phyloP scores from a whole-genome alignment of 1,139 yeast species.

The Saccharomyces uvarum region DNA sequence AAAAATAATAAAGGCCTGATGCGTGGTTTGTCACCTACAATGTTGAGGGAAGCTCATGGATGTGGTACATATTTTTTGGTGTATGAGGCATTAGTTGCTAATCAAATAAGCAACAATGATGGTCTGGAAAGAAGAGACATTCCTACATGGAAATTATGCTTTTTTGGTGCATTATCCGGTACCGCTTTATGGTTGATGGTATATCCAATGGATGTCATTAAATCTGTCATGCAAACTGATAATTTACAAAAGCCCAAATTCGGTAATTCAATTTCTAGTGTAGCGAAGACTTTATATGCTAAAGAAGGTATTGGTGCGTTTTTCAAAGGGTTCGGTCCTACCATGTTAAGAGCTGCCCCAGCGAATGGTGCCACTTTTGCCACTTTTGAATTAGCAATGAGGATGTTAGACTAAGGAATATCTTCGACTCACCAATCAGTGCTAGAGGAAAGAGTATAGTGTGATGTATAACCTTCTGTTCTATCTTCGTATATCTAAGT shows the following conservation, averaged over 20 bases:
- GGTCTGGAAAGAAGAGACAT: slow-evolving; percentile 46
- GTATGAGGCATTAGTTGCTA: slow-evolving; percentile 74
- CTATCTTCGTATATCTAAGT: background rate
- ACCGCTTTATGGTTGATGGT: slow-evolving; percentile 73
- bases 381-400: slow-evolving; percentile 81
- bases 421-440: background rate
- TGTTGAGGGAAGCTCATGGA: slow-evolving; percentile 78
- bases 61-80: slow-evolving; percentile 83
- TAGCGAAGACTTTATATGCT: slow-evolving; percentile 41
- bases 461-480: background rate
- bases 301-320: slow-evolving; percentile 26
- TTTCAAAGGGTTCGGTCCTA: slow-evolving; percentile 31
- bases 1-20: slow-evolving; percentile 57
- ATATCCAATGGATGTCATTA: slow-evolving; percentile 80
- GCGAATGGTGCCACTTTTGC: slow-evolving; percentile 95
- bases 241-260: slow-evolving; percentile 43
- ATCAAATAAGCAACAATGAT: slow-evolving; percentile 36
- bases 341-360: slow-evolving; percentile 42
- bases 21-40: slow-evolving; percentile 74
- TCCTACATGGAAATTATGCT: slow-evolving; percentile 76
- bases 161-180: slow-evolving; percentile 81
- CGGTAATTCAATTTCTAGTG: slow-evolving; percentile 37
- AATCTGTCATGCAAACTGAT: slow-evolving; percentile 83
- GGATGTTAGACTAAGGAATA: slow-evolving; percentile 37
- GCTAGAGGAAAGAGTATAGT: background rate